Evolutionary conservation across 306 rosid species (phyloP).

Genomic region (Vicia villosa): DNA sequence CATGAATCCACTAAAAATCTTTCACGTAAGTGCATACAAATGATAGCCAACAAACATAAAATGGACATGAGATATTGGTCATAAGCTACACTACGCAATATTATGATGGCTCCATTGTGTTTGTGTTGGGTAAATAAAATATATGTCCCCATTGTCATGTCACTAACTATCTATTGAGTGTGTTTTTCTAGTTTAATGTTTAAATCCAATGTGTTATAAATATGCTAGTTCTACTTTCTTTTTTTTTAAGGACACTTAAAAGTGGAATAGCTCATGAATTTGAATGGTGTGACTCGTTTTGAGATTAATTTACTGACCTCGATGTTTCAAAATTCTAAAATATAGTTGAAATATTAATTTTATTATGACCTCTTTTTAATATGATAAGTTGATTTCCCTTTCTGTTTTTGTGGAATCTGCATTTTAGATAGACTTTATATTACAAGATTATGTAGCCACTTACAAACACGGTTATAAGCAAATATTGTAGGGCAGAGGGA

Average conservation of each 20-base stretch:
- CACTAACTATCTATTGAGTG: not conserved
- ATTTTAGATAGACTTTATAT: conserved; percentile 36
- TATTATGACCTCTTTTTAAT: conserved; percentile 5
- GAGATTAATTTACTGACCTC: not conserved
- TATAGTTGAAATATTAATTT: conserved; percentile 19
- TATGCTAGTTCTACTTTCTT: conserved; percentile 11
- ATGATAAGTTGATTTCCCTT: conserved; percentile 5
- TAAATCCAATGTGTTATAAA: conserved; percentile 33
- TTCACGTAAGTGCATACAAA: not conserved
- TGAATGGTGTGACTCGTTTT: not conserved
- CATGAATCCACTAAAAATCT: not conserved
- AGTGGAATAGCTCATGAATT: conserved; percentile 32
- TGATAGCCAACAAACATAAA: not conserved
- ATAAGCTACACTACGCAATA: conserved; percentile 18
- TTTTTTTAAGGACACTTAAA: not conserved
- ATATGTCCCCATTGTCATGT: conserved; percentile 11
- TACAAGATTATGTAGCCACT: conserved; percentile 36
- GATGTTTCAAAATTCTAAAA: conserved; percentile 15
- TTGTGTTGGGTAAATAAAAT: conserved; percentile 27
- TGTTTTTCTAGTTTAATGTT: conserved; percentile 26
- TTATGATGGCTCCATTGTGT: conserved; percentile 35
- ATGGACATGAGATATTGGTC: conserved; percentile 27
- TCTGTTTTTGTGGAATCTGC: conserved; percentile 30
- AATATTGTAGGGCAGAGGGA: too few relatives aligned
- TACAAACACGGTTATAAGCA: not conserved